Base-by-base conservation (phyloP, 345 rosid species). In the Schrenkiella parvula region DNA sequence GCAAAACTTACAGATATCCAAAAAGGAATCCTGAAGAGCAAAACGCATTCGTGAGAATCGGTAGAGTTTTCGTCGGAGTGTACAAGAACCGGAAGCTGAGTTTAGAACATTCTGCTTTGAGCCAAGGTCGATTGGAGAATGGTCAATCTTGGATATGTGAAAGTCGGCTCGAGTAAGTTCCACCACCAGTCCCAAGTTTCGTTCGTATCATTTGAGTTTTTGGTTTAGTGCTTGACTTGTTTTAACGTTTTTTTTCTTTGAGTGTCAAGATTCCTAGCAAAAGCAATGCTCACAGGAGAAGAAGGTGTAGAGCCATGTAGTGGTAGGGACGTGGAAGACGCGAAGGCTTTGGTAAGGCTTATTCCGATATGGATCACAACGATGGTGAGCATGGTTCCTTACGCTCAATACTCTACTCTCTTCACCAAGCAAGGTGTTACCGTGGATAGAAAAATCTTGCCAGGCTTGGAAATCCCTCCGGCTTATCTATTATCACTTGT, bases 361-460 rank as follows among this genome's bases (percentile, higher is more conserved):
- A 13, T 58, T 6, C 64, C 64, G 64, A 21, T 58, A 58, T 58
- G 64, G 64, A 19, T 58, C 44, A 58, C 64, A 3, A 2, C 46
- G 18, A 12, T 35, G 43, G 4, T 57, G 28, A 35, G 43, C 28
- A 34, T 19, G 63, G 1, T 57, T 57, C 44, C 63, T 11, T 57
- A 57, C 28, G 63, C 63, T 12, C 63, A 57, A 34, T 57, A 57
- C 63, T 18, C 28, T 11, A 57, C 63, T 19, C 8, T 32, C 44
- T 57, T 57, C 63, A 57, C 63, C n/a, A 57, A 57, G 43, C 63
- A 57, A 57, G 63, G 63, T 0, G 43, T 56, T 21, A 55, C 61
- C 41, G 61, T 55, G 25, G 61, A 55, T 15, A 9, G 61, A 55
- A 4, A 35, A 8, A 32, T 55, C 41, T 32, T 55, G 1, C 61